Evolutionary conservation across 768 basidiomycete genomes (phyloP).

Genomic region (Agaricus blazei): DNA sequence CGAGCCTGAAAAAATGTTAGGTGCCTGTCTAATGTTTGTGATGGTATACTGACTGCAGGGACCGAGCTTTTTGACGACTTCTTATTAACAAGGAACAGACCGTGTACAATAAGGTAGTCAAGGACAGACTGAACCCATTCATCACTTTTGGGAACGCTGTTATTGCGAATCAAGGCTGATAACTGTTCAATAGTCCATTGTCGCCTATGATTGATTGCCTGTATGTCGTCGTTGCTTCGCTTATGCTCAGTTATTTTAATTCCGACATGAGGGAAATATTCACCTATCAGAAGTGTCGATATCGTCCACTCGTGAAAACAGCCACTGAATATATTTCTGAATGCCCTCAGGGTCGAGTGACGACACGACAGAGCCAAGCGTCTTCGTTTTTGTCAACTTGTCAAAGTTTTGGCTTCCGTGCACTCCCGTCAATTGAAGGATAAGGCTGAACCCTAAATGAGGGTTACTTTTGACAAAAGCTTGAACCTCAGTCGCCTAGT

Average conservation of each 20-base stretch:
- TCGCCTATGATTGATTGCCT: constrained; percentile 51
- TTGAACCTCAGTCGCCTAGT: constrained; percentile 72
- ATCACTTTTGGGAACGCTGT: constrained; percentile 74
- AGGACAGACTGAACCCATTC: constrained; percentile 70
- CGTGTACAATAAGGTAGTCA: constrained; percentile 79
- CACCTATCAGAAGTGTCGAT: constrained; percentile 33
- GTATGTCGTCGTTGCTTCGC: constrained; percentile 41
- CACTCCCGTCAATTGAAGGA: constrained; percentile 78
- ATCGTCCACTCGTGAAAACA: constrained; percentile 60
- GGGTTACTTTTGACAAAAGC: constrained; percentile 70
- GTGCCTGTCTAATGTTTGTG: neutral
- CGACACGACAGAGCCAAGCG: constrained; percentile 77
- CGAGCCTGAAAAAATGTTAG: constrained; percentile 44
- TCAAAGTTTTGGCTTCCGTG: constrained; percentile 89
- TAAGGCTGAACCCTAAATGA: constrained; percentile 75
- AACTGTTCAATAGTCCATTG: constrained; percentile 89
- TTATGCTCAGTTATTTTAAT: constrained; percentile 5
- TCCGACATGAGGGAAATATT: constrained; percentile 11
- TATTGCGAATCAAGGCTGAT: constrained; percentile 70
- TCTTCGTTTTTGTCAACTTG: constrained; percentile 87
- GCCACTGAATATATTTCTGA: constrained; percentile 66
- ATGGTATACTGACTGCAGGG: constrained; percentile 43
- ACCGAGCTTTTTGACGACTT: constrained; percentile 61
- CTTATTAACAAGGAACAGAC: constrained; percentile 74
- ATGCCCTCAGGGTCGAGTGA: constrained; percentile 74